phyloP scores from a whole-genome alignment of 345 rosid species.

The Populus davidiana region DNA sequence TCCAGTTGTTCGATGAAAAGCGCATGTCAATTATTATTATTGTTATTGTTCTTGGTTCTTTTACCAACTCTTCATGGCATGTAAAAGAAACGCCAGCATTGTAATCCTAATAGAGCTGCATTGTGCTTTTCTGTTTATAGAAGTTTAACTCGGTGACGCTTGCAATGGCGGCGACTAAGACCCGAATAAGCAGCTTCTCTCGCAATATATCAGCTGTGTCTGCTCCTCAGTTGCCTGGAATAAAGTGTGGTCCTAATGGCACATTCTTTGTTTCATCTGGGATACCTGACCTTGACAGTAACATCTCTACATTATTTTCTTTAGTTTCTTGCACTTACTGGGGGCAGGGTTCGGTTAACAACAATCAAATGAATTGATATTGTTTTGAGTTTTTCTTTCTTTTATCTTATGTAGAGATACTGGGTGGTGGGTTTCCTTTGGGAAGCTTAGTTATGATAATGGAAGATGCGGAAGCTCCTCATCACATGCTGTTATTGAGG shows the following conservation, averaged over 20 bases:
- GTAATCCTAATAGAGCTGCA: background rate
- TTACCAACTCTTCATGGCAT: background rate
- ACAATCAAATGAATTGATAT: background rate
- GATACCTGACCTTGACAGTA: constrained; percentile 88
- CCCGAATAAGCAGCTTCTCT: constrained; percentile 77
- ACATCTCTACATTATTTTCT: constrained; percentile 10
- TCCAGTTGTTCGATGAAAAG: constrained; percentile 8
- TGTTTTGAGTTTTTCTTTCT: background rate
- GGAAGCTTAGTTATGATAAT: constrained; percentile 89
- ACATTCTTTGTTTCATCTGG: constrained; percentile 69
- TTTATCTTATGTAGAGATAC: constrained; percentile 44
- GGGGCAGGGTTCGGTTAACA: background rate
- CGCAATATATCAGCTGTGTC: constrained; percentile 49
- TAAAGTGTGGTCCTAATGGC: constrained; percentile 84
- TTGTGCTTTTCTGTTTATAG: background rate
- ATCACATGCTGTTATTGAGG: constrained; percentile 89
- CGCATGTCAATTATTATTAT: background rate
- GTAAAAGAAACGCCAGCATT: background rate
- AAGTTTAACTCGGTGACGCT: background rate
- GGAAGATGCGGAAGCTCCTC: constrained; percentile 98
- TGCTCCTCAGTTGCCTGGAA: constrained; percentile 53
- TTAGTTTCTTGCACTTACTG: background rate
- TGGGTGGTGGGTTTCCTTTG: constrained; percentile 82
- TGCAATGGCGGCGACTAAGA: constrained; percentile 59
- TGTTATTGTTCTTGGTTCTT: background rate